phyloP scores from a whole-genome alignment of 2,329 filamentous ascomycete species.

The Thelonectria rubi region DNA sequence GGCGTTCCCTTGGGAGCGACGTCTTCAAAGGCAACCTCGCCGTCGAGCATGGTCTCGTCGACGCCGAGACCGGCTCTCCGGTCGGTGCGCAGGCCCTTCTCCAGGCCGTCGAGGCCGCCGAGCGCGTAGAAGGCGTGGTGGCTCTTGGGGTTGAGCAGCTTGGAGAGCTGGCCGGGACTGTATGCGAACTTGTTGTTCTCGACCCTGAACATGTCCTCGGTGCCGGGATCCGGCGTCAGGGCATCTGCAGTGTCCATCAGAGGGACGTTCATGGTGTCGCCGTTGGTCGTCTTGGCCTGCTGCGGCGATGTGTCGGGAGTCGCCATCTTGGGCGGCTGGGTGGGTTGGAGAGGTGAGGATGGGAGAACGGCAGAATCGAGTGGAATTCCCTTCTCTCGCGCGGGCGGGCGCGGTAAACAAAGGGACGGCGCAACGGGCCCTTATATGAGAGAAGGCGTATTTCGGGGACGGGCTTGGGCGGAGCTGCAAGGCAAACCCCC shows the following conservation, averaged over 20 bases:
- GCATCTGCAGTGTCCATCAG: conserved; percentile 43
- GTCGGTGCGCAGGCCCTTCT: conserved; percentile 76
- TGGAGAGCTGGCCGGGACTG: conserved; percentile 79
- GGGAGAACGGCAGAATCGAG: neutral
- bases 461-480: conserved; percentile 1
- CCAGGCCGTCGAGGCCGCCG: conserved; percentile 76
- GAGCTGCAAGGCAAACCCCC: neutral
- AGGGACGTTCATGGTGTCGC: conserved; percentile 13
- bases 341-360: conserved; percentile 8
- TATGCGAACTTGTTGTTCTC: conserved; percentile 86
- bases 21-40: conserved; percentile 74
- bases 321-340: conserved; percentile 32
- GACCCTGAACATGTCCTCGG: conserved; percentile 76
- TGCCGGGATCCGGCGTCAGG: conserved; percentile 68
- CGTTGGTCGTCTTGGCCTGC: conserved; percentile 26
- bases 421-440: neutral
- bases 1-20: conserved; percentile 53
- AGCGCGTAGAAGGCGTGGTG: conserved; percentile 78
- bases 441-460: conserved; percentile 9
- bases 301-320: conserved; percentile 23
- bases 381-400: neutral
- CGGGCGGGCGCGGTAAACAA: neutral
- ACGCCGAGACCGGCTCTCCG: conserved; percentile 71
- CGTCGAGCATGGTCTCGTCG: conserved; percentile 73
- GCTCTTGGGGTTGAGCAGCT: conserved; percentile 83